These are phyloP conservation scores for Monosporascus sp. DNA, from an alignment of 2,329 filamentous ascomycete genomes.

Conservation along the genomic window DNA sequence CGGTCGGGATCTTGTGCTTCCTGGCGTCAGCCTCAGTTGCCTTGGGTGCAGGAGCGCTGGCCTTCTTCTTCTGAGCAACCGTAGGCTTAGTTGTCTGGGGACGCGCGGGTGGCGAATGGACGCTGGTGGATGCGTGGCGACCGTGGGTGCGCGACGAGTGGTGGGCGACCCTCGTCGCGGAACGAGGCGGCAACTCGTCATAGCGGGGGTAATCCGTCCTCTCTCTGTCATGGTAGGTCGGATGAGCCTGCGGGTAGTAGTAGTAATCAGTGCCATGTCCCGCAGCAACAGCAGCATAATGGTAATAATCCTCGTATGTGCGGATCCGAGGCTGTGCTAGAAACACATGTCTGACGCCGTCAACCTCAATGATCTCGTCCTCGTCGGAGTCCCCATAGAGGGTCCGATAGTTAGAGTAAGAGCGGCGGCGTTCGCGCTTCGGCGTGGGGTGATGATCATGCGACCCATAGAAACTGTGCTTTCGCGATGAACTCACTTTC, in stretches of 20 bases:
- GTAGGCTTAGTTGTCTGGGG: slow-evolving; percentile 47
- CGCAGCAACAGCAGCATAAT: slow-evolving; percentile 41
- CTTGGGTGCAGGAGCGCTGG: slow-evolving; percentile 27
- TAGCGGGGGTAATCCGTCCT: slow-evolving; percentile 37
- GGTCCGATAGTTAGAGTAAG: slow-evolving; percentile 55
- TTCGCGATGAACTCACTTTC: slow-evolving; percentile 53
- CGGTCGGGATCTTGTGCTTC: slow-evolving; percentile 71
- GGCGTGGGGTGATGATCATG: slow-evolving; percentile 36
- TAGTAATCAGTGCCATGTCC: slow-evolving; percentile 55
- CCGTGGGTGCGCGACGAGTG: slow-evolving; percentile 28
- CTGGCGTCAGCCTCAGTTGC: slow-evolving; percentile 57
- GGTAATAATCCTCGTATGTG: slow-evolving; percentile 27
- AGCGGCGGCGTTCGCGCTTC: slow-evolving; percentile 50
- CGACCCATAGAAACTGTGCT: slow-evolving; percentile 33
- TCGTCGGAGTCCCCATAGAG: slow-evolving; percentile 61
- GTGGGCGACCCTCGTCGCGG: slow-evolving; percentile 33
- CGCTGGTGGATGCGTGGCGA: slow-evolving; percentile 41
- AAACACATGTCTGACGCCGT: slow-evolving; percentile 49
- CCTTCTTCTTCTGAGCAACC: slow-evolving; percentile 36
- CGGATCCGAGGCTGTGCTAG: slow-evolving; percentile 42
- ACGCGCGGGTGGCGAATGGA: slow-evolving; percentile 36
- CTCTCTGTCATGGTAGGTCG: slow-evolving; percentile 32
- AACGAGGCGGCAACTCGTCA: slow-evolving; percentile 33
- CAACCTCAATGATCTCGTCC: slow-evolving; percentile 53
- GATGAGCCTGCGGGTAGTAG: slow-evolving; percentile 47